A percentile compares a stretch with the other conserved stretches of the same genome.
Evolutionary conservation across 2,329 filamentous ascomycete species (phyloP).

Genomic region (Diplocarpon mali): DNA sequence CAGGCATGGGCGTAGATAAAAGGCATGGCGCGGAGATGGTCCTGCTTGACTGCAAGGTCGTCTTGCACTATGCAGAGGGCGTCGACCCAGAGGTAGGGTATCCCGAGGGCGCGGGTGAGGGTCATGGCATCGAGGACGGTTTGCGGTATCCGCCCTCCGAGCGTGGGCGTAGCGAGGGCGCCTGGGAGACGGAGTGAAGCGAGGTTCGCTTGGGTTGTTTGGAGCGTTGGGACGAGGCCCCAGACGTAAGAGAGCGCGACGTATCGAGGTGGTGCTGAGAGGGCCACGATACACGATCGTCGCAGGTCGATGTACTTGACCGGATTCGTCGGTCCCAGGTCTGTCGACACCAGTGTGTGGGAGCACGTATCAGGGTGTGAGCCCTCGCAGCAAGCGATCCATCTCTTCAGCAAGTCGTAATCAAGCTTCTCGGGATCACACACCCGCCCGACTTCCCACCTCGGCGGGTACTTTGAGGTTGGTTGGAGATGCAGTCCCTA

Average conservation of each 20-base stretch:
- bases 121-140: constrained; percentile 18
- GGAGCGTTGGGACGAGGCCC: constrained; percentile 4
- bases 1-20: constrained; percentile 4
- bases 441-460: neutral
- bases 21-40: constrained; percentile 6
- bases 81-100: constrained; percentile 16
- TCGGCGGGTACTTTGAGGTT: neutral
- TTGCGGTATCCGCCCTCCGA: constrained; percentile 5
- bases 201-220: constrained; percentile 2
- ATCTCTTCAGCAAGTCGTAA: neutral
- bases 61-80: constrained; percentile 11
- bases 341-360: neutral
- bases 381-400: constrained; percentile 1
- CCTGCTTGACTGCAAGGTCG: constrained; percentile 1
- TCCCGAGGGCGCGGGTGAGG: constrained; percentile 15
- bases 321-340: neutral
- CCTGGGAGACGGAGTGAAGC: neutral
- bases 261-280: constrained; percentile 2
- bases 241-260: constrained; percentile 14
- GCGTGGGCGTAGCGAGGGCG: neutral
- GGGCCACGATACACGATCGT: neutral
- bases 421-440: constrained; percentile 1
- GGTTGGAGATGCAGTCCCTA: neutral
- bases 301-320: constrained; percentile 2
- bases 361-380: neutral